Evolutionary conservation across 345 rosid genomes (phyloP).

Genomic region (Toxicodendron radicans): DNA sequence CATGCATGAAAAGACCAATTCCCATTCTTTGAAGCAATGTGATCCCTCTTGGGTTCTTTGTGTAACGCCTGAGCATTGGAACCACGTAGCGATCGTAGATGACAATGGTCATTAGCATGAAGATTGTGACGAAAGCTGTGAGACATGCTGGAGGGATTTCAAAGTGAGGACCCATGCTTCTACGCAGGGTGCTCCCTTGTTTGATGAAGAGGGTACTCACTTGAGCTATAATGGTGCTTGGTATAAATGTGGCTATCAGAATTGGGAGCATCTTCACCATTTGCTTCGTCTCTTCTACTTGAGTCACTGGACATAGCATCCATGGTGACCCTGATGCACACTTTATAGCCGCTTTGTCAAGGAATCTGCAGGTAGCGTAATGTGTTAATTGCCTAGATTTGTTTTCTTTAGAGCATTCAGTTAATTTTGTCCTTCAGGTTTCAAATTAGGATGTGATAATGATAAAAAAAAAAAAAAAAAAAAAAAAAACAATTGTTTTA

Average conservation of each 20-base stretch:
- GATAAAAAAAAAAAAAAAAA: no score
- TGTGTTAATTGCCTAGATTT: no score
- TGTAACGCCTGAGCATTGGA: constrained; percentile 38
- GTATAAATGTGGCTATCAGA: constrained; percentile 42
- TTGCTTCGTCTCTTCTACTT: constrained; percentile 71
- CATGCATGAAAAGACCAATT: constrained; percentile 53
- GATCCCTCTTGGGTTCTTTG: constrained; percentile 71
- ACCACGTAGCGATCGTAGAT: constrained; percentile 57
- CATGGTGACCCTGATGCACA: constrained; percentile 39
- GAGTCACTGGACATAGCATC: constrained; percentile 59
- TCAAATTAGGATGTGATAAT: no score
- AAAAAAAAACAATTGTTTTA: no score
- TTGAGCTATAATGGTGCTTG: constrained; percentile 52
- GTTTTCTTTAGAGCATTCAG: no score
- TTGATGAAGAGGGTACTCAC: constrained; percentile 61
- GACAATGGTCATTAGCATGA: constrained; percentile 55
- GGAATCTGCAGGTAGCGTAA: constrained; percentile 36
- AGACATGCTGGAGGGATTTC: constrained; percentile 76
- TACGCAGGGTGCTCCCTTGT: constrained; percentile 64
- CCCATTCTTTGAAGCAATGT: constrained; percentile 81
- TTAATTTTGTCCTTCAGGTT: no score
- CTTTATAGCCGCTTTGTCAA: constrained; percentile 61
- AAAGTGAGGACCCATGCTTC: constrained; percentile 53
- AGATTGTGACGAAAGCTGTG: constrained; percentile 61
- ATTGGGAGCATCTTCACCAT: constrained; percentile 67